Percentiles rank a stretch among this genome's conserved stretches.
Conservation (phyloP, 139 green algal genomes). For the Micractinium sp. region DNA sequence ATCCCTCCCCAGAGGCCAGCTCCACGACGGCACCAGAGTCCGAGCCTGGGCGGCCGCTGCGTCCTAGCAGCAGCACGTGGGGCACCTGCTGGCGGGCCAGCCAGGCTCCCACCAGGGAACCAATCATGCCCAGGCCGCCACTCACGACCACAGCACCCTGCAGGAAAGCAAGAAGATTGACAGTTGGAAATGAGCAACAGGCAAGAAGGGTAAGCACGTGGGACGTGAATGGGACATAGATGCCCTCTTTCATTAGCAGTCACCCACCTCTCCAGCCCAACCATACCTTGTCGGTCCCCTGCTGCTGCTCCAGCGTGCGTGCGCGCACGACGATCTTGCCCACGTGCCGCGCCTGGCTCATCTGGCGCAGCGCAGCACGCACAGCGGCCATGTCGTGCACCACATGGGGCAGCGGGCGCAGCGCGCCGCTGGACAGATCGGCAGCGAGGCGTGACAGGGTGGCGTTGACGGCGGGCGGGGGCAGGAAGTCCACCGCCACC, state of each 20-base stretch:
- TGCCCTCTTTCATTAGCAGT: background rate
- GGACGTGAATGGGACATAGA: no score
- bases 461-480: constrained; percentile 55
- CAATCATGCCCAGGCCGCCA: constrained; percentile 58
- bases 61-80: constrained; percentile 50
- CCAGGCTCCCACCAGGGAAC: constrained; percentile 70
- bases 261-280: background rate
- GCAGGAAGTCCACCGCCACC: constrained; percentile 91
- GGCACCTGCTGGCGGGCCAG: constrained; percentile 43
- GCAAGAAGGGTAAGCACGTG: background rate
- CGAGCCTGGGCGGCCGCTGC: constrained; percentile 43
- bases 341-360: constrained; percentile 84
- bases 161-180: background rate
- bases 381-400: constrained; percentile 55
- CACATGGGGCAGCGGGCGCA: constrained; percentile 62
- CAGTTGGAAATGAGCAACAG: background rate
- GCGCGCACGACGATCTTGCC: constrained; percentile 84
- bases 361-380: constrained; percentile 79
- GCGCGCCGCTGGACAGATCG: constrained; percentile 45
- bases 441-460: constrained; percentile 44
- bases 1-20: background rate
- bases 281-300: constrained; percentile 10
- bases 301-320: constrained; percentile 30
- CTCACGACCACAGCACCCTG: constrained; percentile 40
- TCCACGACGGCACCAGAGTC: background rate